These are phyloP conservation scores for Xylaria polymorpha DNA, from an alignment of 2,329 filamentous ascomycete genomes.

Conservation along the genomic window DNA sequence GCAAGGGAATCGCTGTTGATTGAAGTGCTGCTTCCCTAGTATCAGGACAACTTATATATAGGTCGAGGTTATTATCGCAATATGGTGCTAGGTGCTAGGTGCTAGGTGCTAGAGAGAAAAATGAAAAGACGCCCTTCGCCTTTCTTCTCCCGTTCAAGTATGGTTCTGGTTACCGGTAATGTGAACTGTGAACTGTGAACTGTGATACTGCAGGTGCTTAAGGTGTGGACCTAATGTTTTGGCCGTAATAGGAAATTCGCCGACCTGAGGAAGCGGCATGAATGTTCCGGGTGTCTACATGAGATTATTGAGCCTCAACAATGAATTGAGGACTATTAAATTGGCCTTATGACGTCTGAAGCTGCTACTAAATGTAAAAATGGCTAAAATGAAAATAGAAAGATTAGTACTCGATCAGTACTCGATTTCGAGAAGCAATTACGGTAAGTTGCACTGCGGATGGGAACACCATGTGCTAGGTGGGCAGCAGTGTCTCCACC, in stretches of 20 bases:
- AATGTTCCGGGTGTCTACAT: neutral
- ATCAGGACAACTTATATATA: neutral
- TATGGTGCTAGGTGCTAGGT: too few species aligned
- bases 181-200: too few species aligned
- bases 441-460: neutral
- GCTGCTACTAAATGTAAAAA: neutral
- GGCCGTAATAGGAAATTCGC: constrained; percentile 6
- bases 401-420: too few species aligned
- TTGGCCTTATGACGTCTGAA: too few species aligned
- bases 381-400: too few species aligned
- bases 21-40: neutral
- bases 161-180: neutral
- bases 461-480: constrained; percentile 8
- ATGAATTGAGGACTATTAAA: neutral
- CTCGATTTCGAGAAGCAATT: too few species aligned
- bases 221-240: neutral
- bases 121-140: neutral
- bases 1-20: neutral
- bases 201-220: neutral
- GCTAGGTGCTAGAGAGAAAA: too few species aligned
- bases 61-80: neutral
- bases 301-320: neutral
- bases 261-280: neutral
- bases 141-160: neutral
- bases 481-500: neutral